phyloP scores from a whole-genome alignment of 2,329 filamentous ascomycete genomes.

The Dryadomyces quercivorus region DNA sequence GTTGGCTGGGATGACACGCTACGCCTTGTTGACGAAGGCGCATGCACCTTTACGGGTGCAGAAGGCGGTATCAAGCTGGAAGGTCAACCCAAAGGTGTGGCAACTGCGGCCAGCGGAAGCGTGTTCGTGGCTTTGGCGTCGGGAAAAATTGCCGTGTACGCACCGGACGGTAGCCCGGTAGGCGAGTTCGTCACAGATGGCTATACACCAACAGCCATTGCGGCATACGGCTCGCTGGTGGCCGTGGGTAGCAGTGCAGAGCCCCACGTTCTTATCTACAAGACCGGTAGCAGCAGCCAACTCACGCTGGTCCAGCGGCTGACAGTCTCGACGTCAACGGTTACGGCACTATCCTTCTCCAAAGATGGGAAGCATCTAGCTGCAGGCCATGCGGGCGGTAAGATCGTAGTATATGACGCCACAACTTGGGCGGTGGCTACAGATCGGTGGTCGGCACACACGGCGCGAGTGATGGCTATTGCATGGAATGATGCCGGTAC shows the following conservation, averaged over 20 bases:
- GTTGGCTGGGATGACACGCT: conserved; percentile 92
- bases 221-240: conserved; percentile 53
- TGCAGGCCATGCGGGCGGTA: conserved; percentile 71
- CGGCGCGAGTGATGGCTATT: conserved; percentile 42
- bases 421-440: conserved; percentile 55
- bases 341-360: conserved; percentile 78
- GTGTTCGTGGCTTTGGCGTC: conserved; percentile 46
- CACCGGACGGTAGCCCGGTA: conserved; percentile 48
- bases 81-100: conserved; percentile 70
- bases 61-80: conserved; percentile 45
- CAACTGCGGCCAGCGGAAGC: conserved; percentile 30
- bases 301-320: conserved; percentile 45
- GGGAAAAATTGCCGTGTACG: conserved; percentile 38
- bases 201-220: conserved; percentile 58
- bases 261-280: conserved; percentile 63
- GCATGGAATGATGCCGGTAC: conserved; percentile 69
- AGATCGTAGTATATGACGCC: conserved; percentile 71
- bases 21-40: conserved; percentile 61
- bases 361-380: conserved; percentile 65
- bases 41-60: conserved; percentile 62
- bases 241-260: conserved; percentile 62
- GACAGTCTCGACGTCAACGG: conserved; percentile 54
- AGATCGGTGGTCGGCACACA: conserved; percentile 56
- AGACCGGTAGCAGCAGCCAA: conserved; percentile 38
- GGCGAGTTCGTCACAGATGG: conserved; percentile 41